Conservation (phyloP, 75 land plant genomes). For the Cupressus sempervirens region DNA sequence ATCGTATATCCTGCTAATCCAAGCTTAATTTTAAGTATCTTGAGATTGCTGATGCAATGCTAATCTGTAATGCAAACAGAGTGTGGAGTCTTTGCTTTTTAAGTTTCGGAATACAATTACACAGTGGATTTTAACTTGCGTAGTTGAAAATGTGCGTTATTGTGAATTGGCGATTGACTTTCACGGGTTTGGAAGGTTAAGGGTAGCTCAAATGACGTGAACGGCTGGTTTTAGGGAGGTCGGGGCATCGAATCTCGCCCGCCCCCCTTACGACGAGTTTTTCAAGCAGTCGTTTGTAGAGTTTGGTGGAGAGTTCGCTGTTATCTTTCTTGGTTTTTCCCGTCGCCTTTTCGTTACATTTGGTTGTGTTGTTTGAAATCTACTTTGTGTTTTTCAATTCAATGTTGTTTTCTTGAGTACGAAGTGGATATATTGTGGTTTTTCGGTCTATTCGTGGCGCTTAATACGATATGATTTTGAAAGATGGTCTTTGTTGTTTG, state of each 20-base stretch:
- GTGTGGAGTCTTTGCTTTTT: neutral
- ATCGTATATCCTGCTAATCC: neutral
- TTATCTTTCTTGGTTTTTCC: neutral
- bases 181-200: neutral
- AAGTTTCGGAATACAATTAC: neutral
- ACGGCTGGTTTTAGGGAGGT: neutral
- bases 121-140: neutral
- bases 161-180: neutral
- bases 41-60: neutral
- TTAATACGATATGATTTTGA: neutral
- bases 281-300: neutral
- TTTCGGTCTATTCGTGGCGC: neutral
- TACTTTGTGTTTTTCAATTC: neutral
- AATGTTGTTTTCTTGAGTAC: neutral
- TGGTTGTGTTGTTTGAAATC: neutral
- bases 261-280: neutral
- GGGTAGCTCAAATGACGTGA: neutral
- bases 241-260: slow-evolving; percentile 4
- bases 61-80: neutral
- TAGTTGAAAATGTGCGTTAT: neutral
- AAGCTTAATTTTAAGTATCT: neutral
- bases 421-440: neutral
- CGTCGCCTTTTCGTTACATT: neutral
- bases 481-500: neutral
- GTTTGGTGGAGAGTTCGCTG: neutral